These are phyloP conservation scores for Biancaea sappan DNA, from an alignment of 306 rosid species.

Conservation along the genomic window DNA sequence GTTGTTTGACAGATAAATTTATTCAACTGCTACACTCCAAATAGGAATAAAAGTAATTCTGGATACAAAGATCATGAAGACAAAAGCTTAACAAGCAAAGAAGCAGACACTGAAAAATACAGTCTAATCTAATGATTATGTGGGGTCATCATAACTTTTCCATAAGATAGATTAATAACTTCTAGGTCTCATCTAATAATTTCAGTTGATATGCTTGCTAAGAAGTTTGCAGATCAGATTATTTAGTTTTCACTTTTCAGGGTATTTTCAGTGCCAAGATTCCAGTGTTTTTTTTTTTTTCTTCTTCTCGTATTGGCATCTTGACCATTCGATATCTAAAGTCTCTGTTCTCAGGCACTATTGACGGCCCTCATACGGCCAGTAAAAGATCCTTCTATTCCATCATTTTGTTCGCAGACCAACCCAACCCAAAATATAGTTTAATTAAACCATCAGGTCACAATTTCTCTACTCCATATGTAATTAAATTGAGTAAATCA, in stretches of 20 bases:
- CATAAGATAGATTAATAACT: not conserved
- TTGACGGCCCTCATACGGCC: not conserved
- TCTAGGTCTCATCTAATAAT: not conserved
- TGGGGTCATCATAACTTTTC: not conserved
- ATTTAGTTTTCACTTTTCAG: not conserved
- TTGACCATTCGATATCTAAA: not conserved
- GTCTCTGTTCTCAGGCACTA: not conserved
- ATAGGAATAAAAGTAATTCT: constrained; percentile 15
- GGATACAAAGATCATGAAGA: not conserved
- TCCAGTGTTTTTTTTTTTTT: not conserved
- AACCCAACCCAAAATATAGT: not conserved
- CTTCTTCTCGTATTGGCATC: not conserved
- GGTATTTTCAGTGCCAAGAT: not conserved
- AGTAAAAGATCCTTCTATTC: not conserved
- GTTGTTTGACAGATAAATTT: no score
- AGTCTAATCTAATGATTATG: not conserved
- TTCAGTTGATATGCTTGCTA: not conserved
- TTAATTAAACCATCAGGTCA: not conserved
- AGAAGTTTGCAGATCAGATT: not conserved
- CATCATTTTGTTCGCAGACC: not conserved
- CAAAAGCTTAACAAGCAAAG: constrained; percentile 14
- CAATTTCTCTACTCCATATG: not conserved
- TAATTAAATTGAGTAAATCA: no score
- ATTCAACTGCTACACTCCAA: constrained; percentile 23
- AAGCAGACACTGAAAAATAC: not conserved